Evolutionary conservation across 2,329 filamentous ascomycete species (phyloP).

Genomic region (Cladosporium halotolerans): DNA sequence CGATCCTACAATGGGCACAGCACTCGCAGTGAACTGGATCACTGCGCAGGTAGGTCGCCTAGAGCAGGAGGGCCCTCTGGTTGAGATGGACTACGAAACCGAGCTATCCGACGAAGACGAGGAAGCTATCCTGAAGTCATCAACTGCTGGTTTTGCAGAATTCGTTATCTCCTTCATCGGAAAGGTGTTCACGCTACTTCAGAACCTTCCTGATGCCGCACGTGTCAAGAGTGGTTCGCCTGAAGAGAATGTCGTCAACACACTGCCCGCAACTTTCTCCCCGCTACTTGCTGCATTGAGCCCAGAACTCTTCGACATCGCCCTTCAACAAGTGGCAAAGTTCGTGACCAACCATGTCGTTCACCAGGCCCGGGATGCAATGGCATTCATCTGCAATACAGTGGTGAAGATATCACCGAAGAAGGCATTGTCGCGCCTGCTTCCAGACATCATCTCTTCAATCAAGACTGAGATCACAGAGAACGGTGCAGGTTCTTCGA

Average conservation of each 20-base stretch:
- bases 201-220: conserved; percentile 88
- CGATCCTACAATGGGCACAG: conserved; percentile 43
- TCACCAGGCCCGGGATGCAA: conserved; percentile 91
- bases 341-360: conserved; percentile 94
- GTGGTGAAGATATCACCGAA: conserved; percentile 93
- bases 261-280: conserved; percentile 81
- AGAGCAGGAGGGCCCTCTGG: conserved; percentile 76
- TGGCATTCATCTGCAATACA: conserved; percentile 97
- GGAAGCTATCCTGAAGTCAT: conserved; percentile 80
- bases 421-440: conserved; percentile 82
- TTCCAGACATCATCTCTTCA: conserved; percentile 82
- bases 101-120: conserved; percentile 83
- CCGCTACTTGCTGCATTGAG: conserved; percentile 87
- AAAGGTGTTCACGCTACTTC: conserved; percentile 88
- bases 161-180: conserved; percentile 87
- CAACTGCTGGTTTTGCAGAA: conserved; percentile 87
- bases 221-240: conserved; percentile 84
- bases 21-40: conserved; percentile 83
- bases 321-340: conserved; percentile 81
- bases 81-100: conserved; percentile 76
- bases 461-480: conserved; percentile 96
- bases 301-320: conserved; percentile 86
- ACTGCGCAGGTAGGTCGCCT: conserved; percentile 90
- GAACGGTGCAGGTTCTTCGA: conserved; percentile 89
- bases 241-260: conserved; percentile 96